These are phyloP conservation scores for Podospora sp. DNA, from an alignment of 495 filamentous ascomycete species.

Conservation along the genomic window DNA sequence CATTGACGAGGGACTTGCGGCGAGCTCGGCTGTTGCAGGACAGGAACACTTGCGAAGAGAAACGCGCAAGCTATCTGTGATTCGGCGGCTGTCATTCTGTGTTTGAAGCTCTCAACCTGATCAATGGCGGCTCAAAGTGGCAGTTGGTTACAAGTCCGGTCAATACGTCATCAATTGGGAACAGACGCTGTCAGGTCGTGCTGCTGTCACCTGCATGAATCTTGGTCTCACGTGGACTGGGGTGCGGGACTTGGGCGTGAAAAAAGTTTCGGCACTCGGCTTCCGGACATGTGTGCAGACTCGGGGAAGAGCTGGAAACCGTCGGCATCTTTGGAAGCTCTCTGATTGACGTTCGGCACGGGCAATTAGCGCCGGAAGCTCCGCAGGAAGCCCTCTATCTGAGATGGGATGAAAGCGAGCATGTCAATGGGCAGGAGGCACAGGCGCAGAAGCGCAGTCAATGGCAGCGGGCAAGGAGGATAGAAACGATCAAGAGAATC, in stretches of 20 bases:
- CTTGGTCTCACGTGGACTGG: not conserved
- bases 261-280: not conserved
- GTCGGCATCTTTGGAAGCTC: not conserved
- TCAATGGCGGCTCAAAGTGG: no score
- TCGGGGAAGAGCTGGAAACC: not conserved
- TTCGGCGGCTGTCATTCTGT: no score
- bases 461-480: not conserved
- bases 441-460: not conserved
- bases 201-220: not conserved
- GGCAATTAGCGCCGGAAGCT: not conserved
- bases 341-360: not conserved
- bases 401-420: not conserved
- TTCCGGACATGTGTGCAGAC: not conserved
- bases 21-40: no score
- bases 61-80: no score
- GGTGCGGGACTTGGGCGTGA: not conserved
- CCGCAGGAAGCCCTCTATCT: not conserved
- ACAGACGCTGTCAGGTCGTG: no score
- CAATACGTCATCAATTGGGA: no score
- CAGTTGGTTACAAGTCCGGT: no score
- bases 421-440: not conserved
- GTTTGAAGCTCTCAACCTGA: no score
- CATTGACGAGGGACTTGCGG: no score
- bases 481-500: not conserved
- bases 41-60: no score